A percentile compares a stretch with the other conserved stretches of the same genome.
Conservation (phyloP, 1,284 basidiomycete species). For the Papiliotrema fonsecae region DNA sequence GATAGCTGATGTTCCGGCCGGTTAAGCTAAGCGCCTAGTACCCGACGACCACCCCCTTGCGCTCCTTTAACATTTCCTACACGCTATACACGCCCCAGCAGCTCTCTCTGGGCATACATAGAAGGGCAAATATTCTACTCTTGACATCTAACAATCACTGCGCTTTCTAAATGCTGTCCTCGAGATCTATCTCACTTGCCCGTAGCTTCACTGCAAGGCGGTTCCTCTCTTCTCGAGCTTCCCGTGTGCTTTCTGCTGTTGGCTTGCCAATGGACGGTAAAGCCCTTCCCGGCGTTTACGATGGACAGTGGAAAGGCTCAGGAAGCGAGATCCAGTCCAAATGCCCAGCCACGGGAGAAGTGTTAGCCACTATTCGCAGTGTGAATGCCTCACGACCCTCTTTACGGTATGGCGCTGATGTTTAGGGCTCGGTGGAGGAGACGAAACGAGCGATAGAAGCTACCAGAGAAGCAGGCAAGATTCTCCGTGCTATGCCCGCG, state of each 20-base stretch:
- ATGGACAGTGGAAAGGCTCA: conserved; percentile 39
- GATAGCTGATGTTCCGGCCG: background rate
- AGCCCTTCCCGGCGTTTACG: conserved; percentile 35
- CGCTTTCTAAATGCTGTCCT: background rate
- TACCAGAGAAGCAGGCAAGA: conserved; percentile 56
- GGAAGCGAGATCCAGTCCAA: conserved; percentile 29
- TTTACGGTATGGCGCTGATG: background rate
- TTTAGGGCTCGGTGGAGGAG: conserved; percentile 34
- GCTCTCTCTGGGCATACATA: too few species aligned
- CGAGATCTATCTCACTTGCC: background rate
- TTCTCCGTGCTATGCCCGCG: conserved; percentile 73
- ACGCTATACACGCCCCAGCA: too few species aligned
- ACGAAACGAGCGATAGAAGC: conserved; percentile 16
- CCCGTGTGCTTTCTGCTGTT: conserved; percentile 30
- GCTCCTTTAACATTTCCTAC: too few species aligned
- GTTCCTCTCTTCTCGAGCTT: conserved; percentile 32
- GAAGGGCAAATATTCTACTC: too few species aligned
- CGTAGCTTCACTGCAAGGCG: conserved; percentile 1
- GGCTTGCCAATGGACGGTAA: conserved; percentile 25
- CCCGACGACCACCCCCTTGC: background rate
- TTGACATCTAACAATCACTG: background rate
- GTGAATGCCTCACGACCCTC: conserved; percentile 17
- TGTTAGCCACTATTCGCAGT: conserved; percentile 30
- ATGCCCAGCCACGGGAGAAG: conserved; percentile 44
- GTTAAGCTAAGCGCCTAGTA: background rate